Conservation (phyloP, 1,139 yeast genomes). For the Williopsis jadinii region DNA sequence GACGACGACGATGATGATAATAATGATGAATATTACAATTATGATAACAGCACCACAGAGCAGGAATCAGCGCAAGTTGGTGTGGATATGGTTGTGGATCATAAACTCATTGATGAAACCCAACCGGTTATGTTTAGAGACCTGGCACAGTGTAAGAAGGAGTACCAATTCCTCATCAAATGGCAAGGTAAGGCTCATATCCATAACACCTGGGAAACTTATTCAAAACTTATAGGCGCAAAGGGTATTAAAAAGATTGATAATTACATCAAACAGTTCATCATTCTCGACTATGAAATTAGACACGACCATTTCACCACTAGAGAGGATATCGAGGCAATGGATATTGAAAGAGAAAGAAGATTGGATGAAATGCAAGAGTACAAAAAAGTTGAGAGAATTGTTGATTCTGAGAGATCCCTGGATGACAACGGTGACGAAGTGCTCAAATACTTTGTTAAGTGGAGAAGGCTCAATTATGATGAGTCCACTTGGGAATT, state of each 20-base stretch:
- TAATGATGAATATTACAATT: constrained; percentile 33
- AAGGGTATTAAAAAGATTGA: constrained; percentile 83
- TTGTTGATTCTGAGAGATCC: constrained; percentile 79
- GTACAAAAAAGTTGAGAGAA: constrained; percentile 80
- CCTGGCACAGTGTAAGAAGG: constrained; percentile 46
- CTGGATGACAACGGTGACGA: constrained; percentile 54
- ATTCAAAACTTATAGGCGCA: constrained; percentile 42
- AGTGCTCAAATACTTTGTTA: constrained; percentile 74
- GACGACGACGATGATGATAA: constrained; percentile 39
- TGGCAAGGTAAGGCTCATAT: constrained; percentile 88
- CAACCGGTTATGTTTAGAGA: constrained; percentile 30
- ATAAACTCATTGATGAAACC: constrained; percentile 24
- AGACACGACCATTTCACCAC: constrained; percentile 77
- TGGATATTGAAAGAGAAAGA: constrained; percentile 87
- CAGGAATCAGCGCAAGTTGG: constrained; percentile 21
- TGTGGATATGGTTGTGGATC: constrained; percentile 33
- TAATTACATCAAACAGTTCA: constrained; percentile 77
- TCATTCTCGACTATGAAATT: constrained; percentile 66
- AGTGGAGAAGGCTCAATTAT: constrained; percentile 90
- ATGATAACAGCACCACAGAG: constrained; percentile 15
- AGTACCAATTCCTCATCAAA: constrained; percentile 63
- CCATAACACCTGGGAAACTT: constrained; percentile 93
- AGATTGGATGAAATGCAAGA: constrained; percentile 79
- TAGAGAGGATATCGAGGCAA: constrained; percentile 83
- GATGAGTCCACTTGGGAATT: constrained; percentile 98